Base-by-base conservation (phyloP, 371 early-diverging fungal species). In the Entomophthora muscae region DNA sequence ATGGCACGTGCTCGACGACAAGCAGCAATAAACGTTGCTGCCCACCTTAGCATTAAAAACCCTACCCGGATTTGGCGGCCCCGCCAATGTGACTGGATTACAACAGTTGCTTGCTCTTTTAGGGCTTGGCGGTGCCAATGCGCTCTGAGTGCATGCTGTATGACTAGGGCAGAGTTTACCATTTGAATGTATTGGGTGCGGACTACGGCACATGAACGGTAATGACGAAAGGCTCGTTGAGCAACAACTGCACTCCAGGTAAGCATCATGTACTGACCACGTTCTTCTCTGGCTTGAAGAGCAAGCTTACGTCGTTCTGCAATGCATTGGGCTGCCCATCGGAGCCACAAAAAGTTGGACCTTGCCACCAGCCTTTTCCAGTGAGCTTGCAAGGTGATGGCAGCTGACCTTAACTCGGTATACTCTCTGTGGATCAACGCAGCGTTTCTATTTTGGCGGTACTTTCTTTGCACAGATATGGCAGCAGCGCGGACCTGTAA, bases 131-230 rank as follows among this genome's bases (percentile, higher is more conserved):
- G 59, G 1, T 65, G 64, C 26, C 66, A 32, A 42, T 66, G 23
- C 1, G 67, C 67, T 24, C 66, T 57, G 0, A 68, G 64, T 17
- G 67, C 66, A 10, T 53, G 52, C 51, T 71, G 69, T 5, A 69
- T 33, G 1, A 67, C 54, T 28, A 67, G 0, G 0, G 66, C 69
- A 0, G 69, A 66, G 0, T 17, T 33, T 7, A 55, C 55, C 2
- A 71, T 65, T 51, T 67, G 61, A 22, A 33, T 12, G 53, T 67
- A 66, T 28, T 26, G 53, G 22, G 24, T 52, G 26, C 63, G 70
- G 12, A 65, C 64, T 21, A 10, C 21, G 51, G 21, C 10, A 5
- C 7, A 10, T 21, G 7, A 5, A 10, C 21, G 51, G 51, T 42
- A 10, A 42, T n/a, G n/a, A n/a, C n/a, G n/a, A n/a, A n/a, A n/a